phyloP scores from a whole-genome alignment of 129 eudicot genomes.

The Flaveria ramosissima region DNA sequence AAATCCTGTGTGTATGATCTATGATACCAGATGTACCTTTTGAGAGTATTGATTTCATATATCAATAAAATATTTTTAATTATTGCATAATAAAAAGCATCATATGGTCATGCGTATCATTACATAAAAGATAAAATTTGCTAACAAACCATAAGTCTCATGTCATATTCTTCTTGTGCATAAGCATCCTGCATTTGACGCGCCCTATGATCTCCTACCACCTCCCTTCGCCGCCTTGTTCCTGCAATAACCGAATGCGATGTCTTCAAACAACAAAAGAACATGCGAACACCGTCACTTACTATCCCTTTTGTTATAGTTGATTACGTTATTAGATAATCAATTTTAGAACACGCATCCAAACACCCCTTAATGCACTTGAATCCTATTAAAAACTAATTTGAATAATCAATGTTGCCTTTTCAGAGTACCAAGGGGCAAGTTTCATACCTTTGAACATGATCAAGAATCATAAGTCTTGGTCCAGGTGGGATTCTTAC shows the following conservation, averaged over 20 bases:
- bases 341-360: too few species aligned
- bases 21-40: not conserved
- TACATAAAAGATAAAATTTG: slow-evolving; percentile 23
- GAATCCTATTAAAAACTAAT: not conserved
- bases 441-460: slow-evolving; percentile 62
- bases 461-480: slow-evolving; percentile 90
- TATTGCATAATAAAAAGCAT: slow-evolving; percentile 7
- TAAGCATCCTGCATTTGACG: slow-evolving; percentile 18
- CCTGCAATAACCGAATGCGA: slow-evolving; percentile 16
- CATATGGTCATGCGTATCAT: not conserved
- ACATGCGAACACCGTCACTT: not conserved
- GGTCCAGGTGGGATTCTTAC: slow-evolving; percentile 98
- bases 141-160: slow-evolving; percentile 21
- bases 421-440: slow-evolving; percentile 7
- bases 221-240: slow-evolving; percentile 32
- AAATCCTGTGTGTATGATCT: not conserved
- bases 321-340: too few species aligned
- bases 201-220: slow-evolving; percentile 29
- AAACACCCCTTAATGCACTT: not conserved
- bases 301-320: too few species aligned
- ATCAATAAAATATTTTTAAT: not conserved
- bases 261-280: not conserved
- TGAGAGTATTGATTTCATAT: not conserved
- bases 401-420: not conserved
- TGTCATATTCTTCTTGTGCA: slow-evolving; percentile 16